Base-by-base conservation (phyloP, 2,329 filamentous ascomycete species). In the Fusarium concolor region DNA sequence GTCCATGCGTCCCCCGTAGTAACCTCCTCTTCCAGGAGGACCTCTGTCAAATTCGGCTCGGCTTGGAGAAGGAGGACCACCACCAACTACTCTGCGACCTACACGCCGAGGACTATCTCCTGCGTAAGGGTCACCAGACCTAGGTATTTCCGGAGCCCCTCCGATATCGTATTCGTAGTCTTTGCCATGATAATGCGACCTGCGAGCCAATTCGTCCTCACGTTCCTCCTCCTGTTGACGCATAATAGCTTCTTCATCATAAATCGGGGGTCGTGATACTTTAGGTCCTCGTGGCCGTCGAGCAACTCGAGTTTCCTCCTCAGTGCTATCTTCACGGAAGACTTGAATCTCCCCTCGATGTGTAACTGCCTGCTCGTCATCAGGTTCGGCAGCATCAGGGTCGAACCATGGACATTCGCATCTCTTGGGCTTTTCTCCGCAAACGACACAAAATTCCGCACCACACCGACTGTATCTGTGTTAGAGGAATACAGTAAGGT, bases 401-500 rank as follows among this genome's bases (percentile, higher is more conserved):
- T 89, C 92, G 82, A 94, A 94, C 88, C 89, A 92, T 0, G 92
- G 90, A 70, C 93, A 97, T 53, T 92, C 88, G 75, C 93, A 97
- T 2, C 85, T 89, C 79, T 93, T 95, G 93, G 93, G 96, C 71
- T 91, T 91, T 31, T 83, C 76, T 22, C 92, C 93, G 75, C 94
- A 97, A 26, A 92, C 85, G 87, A 96, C 94, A 80, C 94, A 97
- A 74, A 96, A 96, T 72, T 96, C 87, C 28, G 92, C 92, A 54
- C 87, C 90, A 74, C 94, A 97, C 56, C 89, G 91, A 76, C 90
- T 89, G 54, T 46, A 58, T 70, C 29, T 10, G 15, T 39, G 42
- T 71, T 52, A 76, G 68, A 26, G 17, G 6, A 15, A 35, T 14
- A 15, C 14, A 15, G 6, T 2, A 3, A 3, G 31, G 10, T 12